A percentile compares a stretch with the other conserved stretches of the same genome.
phyloP scores from a whole-genome alignment of 768 basidiomycete species.

The Leccinum imitatum region DNA sequence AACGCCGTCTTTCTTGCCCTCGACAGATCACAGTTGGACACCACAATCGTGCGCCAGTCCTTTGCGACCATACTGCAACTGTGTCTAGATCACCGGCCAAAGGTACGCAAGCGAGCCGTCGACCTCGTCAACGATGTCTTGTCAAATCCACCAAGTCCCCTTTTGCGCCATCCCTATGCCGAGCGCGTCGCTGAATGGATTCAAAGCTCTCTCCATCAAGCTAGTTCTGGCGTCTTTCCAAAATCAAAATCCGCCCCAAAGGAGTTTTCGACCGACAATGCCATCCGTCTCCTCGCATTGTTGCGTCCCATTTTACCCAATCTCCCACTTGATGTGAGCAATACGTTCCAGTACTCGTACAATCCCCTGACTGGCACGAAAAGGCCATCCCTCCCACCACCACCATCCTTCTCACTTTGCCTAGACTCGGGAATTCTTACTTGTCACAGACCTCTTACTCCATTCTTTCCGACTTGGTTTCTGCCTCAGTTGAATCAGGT shows the following conservation, averaged over 20 bases:
- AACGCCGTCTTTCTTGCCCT: constrained; percentile 66
- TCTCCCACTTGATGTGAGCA: constrained; percentile 70
- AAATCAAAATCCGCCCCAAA: constrained; percentile 57
- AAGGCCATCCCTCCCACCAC: constrained; percentile 75
- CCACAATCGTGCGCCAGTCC: constrained; percentile 67
- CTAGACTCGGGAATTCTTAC: constrained; percentile 85
- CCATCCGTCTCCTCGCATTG: constrained; percentile 75
- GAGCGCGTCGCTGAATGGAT: constrained; percentile 81
- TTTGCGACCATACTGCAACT: constrained; percentile 85
- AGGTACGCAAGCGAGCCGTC: constrained; percentile 88
- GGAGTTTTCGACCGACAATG: constrained; percentile 63
- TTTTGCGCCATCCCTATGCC: constrained; percentile 82
- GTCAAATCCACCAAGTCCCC: constrained; percentile 71
- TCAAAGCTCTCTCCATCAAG: constrained; percentile 61
- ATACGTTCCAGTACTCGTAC: constrained; percentile 6
- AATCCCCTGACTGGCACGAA: constrained; percentile 13
- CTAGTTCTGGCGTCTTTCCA: constrained; percentile 57
- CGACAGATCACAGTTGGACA: constrained; percentile 69
- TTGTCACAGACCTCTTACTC: constrained; percentile 87
- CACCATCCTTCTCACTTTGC: constrained; percentile 71
- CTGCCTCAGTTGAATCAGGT: constrained; percentile 49
- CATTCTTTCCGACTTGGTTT: constrained; percentile 79
- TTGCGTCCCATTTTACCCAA: constrained; percentile 58
- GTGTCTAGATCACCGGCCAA: constrained; percentile 85
- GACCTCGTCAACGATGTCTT: constrained; percentile 83